These are phyloP conservation scores for Pyrenochaeta sp. DNA, from an alignment of 2,329 filamentous ascomycete species.

Conservation along the genomic window DNA sequence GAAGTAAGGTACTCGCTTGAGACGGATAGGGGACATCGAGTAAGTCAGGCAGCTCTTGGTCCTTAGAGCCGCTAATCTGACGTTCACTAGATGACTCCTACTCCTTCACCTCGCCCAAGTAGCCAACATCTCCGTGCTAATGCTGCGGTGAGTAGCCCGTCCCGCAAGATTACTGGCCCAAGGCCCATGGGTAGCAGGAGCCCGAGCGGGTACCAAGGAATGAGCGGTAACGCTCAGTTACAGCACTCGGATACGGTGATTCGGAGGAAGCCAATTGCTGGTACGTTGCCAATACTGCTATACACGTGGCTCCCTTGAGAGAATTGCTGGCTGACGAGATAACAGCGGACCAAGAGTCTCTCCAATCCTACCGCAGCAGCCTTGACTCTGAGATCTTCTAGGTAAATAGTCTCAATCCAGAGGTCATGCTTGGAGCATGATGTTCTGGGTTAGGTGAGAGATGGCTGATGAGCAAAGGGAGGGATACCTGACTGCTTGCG, in stretches of 20 bases:
- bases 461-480: constrained; percentile 1
- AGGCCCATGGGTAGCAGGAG: constrained; percentile 57
- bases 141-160: constrained; percentile 37
- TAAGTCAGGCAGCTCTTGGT: constrained; percentile 18
- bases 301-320: constrained; percentile 8
- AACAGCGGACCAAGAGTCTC: constrained; percentile 39
- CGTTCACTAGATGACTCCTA: constrained; percentile 39
- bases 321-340: constrained; percentile 5
- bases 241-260: constrained; percentile 46
- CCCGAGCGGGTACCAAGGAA: constrained; percentile 54
- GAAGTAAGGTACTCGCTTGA: constrained; percentile 61
- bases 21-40: constrained; percentile 51
- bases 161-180: constrained; percentile 58
- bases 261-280: constrained; percentile 46
- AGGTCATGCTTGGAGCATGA: not conserved
- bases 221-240: constrained; percentile 20
- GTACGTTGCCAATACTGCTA: constrained; percentile 19
- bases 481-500: not conserved
- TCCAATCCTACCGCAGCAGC: constrained; percentile 45
- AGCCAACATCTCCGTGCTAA: constrained; percentile 34
- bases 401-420: constrained; percentile 7
- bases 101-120: constrained; percentile 42
- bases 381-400: constrained; percentile 49
- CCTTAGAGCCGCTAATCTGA: constrained; percentile 16
- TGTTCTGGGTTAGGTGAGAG: constrained; percentile 1